Conservation (phyloP, 805 yeast species). For the Cyberlindnera amylophila region DNA sequence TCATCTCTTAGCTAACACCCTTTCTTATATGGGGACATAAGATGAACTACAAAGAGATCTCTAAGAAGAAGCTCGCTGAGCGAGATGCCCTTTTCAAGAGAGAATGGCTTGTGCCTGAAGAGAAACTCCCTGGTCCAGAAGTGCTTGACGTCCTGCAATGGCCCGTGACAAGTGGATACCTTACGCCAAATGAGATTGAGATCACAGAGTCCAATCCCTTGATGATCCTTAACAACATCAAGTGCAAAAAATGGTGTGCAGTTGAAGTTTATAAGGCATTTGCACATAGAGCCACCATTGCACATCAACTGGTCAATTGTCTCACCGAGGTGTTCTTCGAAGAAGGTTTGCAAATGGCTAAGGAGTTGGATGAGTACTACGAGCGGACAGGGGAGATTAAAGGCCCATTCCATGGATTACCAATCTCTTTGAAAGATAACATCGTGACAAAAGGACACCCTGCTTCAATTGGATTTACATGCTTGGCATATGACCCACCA, state of each 20-base stretch:
- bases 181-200: conserved; percentile 34
- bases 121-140: conserved; percentile 6
- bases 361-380: conserved; percentile 47
- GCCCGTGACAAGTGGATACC: conserved; percentile 31
- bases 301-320: conserved; percentile 47
- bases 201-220: conserved; percentile 18
- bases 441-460: conserved; percentile 39
- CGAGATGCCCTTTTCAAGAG: conserved; percentile 37
- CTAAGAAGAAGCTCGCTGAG: conserved; percentile 34
- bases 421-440: conserved; percentile 52
- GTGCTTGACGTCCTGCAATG: conserved; percentile 20
- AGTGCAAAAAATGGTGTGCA: conserved; percentile 33
- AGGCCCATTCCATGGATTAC: conserved; percentile 68
- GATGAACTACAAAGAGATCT: conserved; percentile 29
- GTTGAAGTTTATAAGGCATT: conserved; percentile 48
- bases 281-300: conserved; percentile 53
- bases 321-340: conserved; percentile 40
- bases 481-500: conserved; percentile 36
- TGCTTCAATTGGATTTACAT: conserved; percentile 42
- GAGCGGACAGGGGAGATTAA: conserved; percentile 43
- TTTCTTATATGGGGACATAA: no score
- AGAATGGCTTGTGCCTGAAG: conserved; percentile 6
- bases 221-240: conserved; percentile 27
- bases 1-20: no score
- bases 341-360: conserved; percentile 53